Evolutionary conservation across 768 basidiomycete species (phyloP).

Genomic region (Tephrocybe sp.): DNA sequence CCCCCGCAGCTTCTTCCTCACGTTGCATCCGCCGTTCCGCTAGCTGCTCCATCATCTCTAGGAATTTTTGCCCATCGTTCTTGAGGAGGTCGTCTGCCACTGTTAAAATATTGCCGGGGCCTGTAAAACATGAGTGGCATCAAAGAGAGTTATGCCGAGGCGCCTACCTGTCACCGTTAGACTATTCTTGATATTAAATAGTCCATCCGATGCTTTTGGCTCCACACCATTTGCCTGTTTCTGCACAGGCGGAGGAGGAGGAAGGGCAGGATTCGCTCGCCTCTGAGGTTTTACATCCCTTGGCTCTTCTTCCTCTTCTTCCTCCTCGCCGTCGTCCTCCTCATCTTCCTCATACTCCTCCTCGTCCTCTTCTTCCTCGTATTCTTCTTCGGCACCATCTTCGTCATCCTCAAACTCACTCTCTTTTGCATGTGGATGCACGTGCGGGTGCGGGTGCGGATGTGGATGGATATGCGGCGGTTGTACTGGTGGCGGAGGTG

Average conservation of each 20-base stretch:
- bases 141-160: conserved; percentile 6
- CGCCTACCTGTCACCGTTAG: conserved; percentile 78
- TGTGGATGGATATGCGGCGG: conserved; percentile 32
- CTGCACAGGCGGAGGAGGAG: conserved; percentile 20
- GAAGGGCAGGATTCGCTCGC: conserved; percentile 18
- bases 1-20: conserved; percentile 61
- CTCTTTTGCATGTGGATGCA: conserved; percentile 63
- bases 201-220: conserved; percentile 41
- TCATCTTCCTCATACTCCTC: conserved; percentile 41
- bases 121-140: conserved; percentile 33
- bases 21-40: conserved; percentile 92
- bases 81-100: conserved; percentile 98
- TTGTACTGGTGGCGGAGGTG: conserved; percentile 13
- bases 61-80: conserved; percentile 97
- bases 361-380: conserved; percentile 40
- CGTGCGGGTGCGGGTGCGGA: conserved; percentile 34
- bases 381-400: conserved; percentile 35
- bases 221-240: conserved; percentile 17
- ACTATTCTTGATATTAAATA: conserved; percentile 78
- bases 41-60: conserved; percentile 99
- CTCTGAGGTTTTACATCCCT: conserved; percentile 15
- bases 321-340: conserved; percentile 37
- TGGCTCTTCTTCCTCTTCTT: conserved; percentile 38
- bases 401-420: conserved; percentile 66
- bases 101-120: conserved; percentile 92